These are phyloP conservation scores for Leptographium galeiforme DNA, from an alignment of 2,329 filamentous ascomycete genomes.

Conservation along the genomic window DNA sequence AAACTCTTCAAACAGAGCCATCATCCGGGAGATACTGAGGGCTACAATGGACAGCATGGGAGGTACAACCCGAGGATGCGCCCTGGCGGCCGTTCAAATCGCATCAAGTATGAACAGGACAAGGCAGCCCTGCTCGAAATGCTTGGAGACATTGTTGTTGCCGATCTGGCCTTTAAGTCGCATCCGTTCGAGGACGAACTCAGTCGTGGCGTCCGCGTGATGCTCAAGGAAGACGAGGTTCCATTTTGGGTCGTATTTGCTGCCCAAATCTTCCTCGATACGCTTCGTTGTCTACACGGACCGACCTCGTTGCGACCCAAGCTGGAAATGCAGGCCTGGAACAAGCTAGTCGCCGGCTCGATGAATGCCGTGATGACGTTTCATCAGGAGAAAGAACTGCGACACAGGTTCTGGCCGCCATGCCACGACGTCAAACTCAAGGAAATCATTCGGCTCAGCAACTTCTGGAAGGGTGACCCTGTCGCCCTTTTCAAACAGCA, in stretches of 20 bases:
- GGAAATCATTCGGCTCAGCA: neutral
- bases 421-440: slow-evolving; percentile 15
- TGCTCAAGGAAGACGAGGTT: slow-evolving; percentile 16
- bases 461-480: neutral
- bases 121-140: slow-evolving; percentile 18
- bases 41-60: slow-evolving; percentile 15
- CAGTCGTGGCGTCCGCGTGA: neutral
- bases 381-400: slow-evolving; percentile 14
- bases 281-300: slow-evolving; percentile 19
- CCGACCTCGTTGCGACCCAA: slow-evolving; percentile 3
- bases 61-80: slow-evolving; percentile 13
- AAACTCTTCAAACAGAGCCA: slow-evolving; percentile 4
- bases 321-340: slow-evolving; percentile 6
- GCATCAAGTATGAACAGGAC: slow-evolving; percentile 20
- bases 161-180: neutral
- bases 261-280: slow-evolving; percentile 27
- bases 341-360: slow-evolving; percentile 12
- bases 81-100: neutral
- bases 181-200: neutral
- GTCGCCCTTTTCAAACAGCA: neutral
- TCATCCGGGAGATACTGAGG: slow-evolving; percentile 3
- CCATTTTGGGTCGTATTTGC: slow-evolving; percentile 26
- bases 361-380: slow-evolving; percentile 18
- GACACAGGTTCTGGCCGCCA: slow-evolving; percentile 10
- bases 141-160: slow-evolving; percentile 8